Evolutionary conservation across 1,284 basidiomycete species (phyloP).

Genomic region (Cryptococcus sp.): DNA sequence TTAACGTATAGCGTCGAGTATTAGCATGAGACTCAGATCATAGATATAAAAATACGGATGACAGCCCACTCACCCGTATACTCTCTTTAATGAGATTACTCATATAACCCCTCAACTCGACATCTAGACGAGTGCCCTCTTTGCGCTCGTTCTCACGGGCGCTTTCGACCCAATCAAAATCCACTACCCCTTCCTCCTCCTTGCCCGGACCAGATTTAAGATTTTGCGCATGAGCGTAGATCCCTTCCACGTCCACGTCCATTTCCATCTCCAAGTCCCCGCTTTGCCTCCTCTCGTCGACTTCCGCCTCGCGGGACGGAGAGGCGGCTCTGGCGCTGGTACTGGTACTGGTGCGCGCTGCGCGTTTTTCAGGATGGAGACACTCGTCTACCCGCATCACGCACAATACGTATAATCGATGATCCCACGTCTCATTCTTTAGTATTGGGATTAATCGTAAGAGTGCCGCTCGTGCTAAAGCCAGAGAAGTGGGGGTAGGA

Average conservation of each 20-base stretch:
- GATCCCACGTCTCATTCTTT: slow-evolving; percentile 34
- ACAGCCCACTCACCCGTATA: slow-evolving; percentile 40
- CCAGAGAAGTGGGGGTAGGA: slow-evolving; percentile 16
- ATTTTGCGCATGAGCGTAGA: not conserved
- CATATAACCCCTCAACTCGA: slow-evolving; percentile 48
- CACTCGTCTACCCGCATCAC: slow-evolving; percentile 13
- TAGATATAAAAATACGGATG: not conserved
- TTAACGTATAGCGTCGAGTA: not conserved
- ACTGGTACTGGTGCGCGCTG: not conserved
- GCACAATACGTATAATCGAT: slow-evolving; percentile 17
- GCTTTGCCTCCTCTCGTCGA: not conserved
- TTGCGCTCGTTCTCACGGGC: slow-evolving; percentile 26
- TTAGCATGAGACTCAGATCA: not conserved
- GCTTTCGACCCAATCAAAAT: slow-evolving; percentile 38
- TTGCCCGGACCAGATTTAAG: slow-evolving; percentile 1
- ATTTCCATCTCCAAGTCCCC: slow-evolving; percentile 10
- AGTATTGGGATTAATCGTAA: slow-evolving; percentile 32
- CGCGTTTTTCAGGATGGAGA: slow-evolving; percentile 5
- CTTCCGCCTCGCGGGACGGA: not conserved
- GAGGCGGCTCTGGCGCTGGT: not conserved
- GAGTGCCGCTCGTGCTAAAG: slow-evolving; percentile 32
- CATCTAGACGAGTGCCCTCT: slow-evolving; percentile 33
- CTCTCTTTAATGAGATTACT: slow-evolving; percentile 51
- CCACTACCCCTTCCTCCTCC: slow-evolving; percentile 27
- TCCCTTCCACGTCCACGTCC: not conserved